Percentiles rank a stretch among this genome's conserved stretches.
phyloP scores from a whole-genome alignment of 768 basidiomycete species.

The Crepidotus variabilis region DNA sequence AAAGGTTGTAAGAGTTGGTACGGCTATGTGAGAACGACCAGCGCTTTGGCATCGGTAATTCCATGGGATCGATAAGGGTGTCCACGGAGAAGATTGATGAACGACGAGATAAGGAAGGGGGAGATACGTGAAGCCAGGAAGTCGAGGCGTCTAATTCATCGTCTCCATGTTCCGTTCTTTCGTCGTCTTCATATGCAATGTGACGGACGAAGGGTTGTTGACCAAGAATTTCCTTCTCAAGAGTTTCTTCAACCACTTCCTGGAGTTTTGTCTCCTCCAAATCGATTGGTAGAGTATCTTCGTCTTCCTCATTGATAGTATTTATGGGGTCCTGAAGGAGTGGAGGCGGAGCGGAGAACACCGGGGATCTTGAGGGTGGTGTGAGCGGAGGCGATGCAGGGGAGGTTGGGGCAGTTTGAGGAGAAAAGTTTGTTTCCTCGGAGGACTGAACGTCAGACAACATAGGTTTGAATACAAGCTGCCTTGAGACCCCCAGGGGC shows the following conservation, averaged over 20 bases:
- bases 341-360: conserved; percentile 7
- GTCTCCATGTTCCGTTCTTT: conserved; percentile 8
- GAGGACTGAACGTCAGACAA: not conserved
- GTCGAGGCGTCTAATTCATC: conserved; percentile 5
- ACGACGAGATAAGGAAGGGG: conserved; percentile 12
- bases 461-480: conserved; percentile 1
- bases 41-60: conserved; percentile 17
- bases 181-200: conserved; percentile 6
- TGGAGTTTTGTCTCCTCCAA: not conserved
- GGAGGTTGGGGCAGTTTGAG: conserved; percentile 1
- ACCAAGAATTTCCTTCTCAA: conserved; percentile 3
- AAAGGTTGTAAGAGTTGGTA: conserved; percentile 16
- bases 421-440: not conserved
- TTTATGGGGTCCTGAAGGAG: conserved; percentile 8
- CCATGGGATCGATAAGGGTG: conserved; percentile 18
- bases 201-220: not conserved
- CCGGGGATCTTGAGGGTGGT: conserved; percentile 11
- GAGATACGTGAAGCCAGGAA: conserved; percentile 3
- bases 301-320: conserved; percentile 2
- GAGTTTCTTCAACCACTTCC: conserved; percentile 1
- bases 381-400: conserved; percentile 18
- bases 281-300: not conserved
- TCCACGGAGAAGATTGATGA: conserved; percentile 23
- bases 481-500: conserved; percentile 8
- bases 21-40: conserved; percentile 13